phyloP scores from a whole-genome alignment of 2,329 filamentous ascomycete species.

The Chaetoscypha palmicola region DNA sequence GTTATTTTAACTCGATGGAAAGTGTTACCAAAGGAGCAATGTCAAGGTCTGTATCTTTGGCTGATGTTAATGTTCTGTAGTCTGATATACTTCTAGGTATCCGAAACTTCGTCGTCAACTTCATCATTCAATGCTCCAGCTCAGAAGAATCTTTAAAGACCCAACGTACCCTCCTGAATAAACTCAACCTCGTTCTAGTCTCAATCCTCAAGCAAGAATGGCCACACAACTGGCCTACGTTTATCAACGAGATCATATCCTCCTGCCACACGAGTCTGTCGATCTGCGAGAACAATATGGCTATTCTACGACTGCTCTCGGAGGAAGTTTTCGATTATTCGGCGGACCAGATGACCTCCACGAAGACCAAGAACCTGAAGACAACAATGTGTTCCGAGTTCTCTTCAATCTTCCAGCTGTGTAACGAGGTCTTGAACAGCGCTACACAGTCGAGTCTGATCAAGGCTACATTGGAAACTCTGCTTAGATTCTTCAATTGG shows the following conservation, averaged over 20 bases:
- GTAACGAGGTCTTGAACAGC: constrained; percentile 87
- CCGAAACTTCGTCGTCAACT: constrained; percentile 97
- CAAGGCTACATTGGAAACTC: constrained; percentile 92
- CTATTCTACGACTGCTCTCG: constrained; percentile 86
- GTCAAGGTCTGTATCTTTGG: constrained; percentile 72
- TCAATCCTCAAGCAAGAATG: constrained; percentile 98
- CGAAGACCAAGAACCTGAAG: constrained; percentile 93
- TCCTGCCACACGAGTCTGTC: constrained; percentile 92
- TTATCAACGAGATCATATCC: constrained; percentile 98
- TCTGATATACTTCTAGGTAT: constrained; percentile 66
- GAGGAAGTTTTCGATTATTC: constrained; percentile 99
- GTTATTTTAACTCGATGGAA: constrained; percentile 99
- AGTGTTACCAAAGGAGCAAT: constrained; percentile 91
- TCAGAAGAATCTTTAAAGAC: constrained; percentile 80
- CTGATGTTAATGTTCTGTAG: too few relatives aligned
- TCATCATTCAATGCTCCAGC: constrained; percentile 89
- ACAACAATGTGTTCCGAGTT: constrained; percentile 99
- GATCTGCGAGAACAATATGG: constrained; percentile 99
- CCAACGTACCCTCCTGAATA: constrained; percentile 89
- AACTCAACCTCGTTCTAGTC: constrained; percentile 94
- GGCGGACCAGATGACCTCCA: constrained; percentile 97
- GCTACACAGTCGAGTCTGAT: constrained; percentile 83
- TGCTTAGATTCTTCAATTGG: constrained; percentile 97
- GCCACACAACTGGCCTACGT: constrained; percentile 99
- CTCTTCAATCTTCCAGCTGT: constrained; percentile 95